Evolutionary conservation across 768 basidiomycete species (phyloP).

Genomic region (Auricularia auricula-judae): DNA sequence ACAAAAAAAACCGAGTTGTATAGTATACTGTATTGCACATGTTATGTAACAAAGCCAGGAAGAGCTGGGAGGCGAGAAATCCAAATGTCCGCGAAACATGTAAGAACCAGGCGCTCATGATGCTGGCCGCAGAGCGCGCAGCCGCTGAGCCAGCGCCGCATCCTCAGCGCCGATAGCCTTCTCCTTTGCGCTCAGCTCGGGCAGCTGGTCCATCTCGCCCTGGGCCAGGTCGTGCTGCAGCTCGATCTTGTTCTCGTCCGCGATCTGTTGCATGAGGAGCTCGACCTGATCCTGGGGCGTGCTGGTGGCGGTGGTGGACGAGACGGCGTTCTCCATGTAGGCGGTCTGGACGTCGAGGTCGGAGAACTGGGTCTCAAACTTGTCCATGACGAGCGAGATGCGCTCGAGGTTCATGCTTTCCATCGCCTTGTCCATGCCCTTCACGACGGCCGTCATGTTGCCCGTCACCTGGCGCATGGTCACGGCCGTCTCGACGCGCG

Average conservation of each 20-base stretch:
- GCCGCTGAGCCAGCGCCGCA: constrained; percentile 66
- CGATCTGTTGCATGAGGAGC: constrained; percentile 79
- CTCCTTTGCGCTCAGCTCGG: constrained; percentile 44
- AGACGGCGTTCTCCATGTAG: constrained; percentile 97
- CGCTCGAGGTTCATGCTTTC: constrained; percentile 97
- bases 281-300: constrained; percentile 98
- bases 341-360: constrained; percentile 97
- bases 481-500: constrained; percentile 94
- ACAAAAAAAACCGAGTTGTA: too few species aligned
- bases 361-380: constrained; percentile 91
- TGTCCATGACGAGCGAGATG: constrained; percentile 98
- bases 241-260: constrained; percentile 95
- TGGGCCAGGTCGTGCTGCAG: constrained; percentile 71
- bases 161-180: constrained; percentile 62
- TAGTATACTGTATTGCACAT: too few species aligned
- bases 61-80: too few species aligned
- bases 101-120: constrained; percentile 23
- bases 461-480: constrained; percentile 96
- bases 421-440: constrained; percentile 99
- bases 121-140: constrained; percentile 79
- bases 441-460: constrained; percentile 92
- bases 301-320: constrained; percentile 79
- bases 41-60: too few species aligned
- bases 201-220: constrained; percentile 50
- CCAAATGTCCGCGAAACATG: too few species aligned